Percentiles rank a stretch among this genome's conserved stretches.
phyloP scores from a whole-genome alignment of 1,284 basidiomycete genomes.

The Cryptococcus maquisensis region DNA sequence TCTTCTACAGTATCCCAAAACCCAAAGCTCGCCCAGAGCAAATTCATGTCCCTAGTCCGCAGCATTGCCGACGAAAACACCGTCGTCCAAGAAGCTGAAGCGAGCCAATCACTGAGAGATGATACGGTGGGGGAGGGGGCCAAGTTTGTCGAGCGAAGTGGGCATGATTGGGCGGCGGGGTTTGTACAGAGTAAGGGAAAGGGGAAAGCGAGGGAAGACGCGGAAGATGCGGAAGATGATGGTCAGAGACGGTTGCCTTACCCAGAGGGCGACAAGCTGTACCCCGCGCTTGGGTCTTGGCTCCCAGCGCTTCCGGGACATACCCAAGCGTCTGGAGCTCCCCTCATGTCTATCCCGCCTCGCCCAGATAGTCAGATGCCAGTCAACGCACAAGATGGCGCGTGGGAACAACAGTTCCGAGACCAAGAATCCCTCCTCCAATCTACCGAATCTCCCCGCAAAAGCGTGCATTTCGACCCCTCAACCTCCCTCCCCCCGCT shows the following conservation, averaged over 20 bases:
- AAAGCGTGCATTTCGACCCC: slow-evolving; percentile 48
- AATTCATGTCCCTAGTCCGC: slow-evolving; percentile 82
- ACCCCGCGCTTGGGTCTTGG: slow-evolving; percentile 7
- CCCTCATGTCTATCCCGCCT: too few relatives aligned
- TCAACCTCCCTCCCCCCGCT: neutral
- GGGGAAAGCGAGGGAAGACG: neutral
- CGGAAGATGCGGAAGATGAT: neutral
- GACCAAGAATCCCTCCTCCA: slow-evolving; percentile 33
- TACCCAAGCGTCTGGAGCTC: neutral
- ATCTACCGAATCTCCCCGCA: slow-evolving; percentile 21
- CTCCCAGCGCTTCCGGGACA: neutral
- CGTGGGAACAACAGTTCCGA: slow-evolving; percentile 38
- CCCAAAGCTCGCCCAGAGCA: slow-evolving; percentile 81
- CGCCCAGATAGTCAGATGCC: too few relatives aligned
- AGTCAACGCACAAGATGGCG: neutral
- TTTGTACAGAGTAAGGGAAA: slow-evolving; percentile 3
- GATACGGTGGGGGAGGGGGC: slow-evolving; percentile 42
- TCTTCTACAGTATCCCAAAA: slow-evolving; percentile 54
- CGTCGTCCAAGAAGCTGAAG: slow-evolving; percentile 62
- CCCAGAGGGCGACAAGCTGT: slow-evolving; percentile 3
- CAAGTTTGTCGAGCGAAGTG: slow-evolving; percentile 40
- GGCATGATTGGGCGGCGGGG: slow-evolving; percentile 14
- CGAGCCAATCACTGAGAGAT: slow-evolving; percentile 7
- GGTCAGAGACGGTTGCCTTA: slow-evolving; percentile 2
- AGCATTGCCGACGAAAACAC: slow-evolving; percentile 77